Base-by-base conservation (phyloP, 2,329 filamentous ascomycete genomes). In the Ascochyta viciae-villosae region DNA sequence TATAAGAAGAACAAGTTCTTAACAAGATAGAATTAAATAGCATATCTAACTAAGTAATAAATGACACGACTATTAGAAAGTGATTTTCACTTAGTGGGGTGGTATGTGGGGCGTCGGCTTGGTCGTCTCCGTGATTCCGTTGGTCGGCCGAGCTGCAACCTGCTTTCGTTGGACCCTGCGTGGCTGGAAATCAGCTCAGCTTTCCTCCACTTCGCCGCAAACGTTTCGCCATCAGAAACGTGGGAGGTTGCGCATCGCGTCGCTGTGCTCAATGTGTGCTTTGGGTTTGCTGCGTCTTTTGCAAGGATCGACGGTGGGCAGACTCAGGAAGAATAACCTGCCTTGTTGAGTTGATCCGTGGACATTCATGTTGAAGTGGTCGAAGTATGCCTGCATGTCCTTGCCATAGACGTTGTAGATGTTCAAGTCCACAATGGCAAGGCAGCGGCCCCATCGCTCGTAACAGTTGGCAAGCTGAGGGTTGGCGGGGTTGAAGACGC, bases 361-460 rank as follows among this genome's bases (percentile, higher is more conserved):
- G 29, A 19, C 19, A 19, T 19, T 19, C 41, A 90, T 79, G 16
- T 80, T 80, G 73, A 89, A 80, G 67, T 89, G 83, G 48, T 86
- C 78, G 68, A 90, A 90, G 75, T 91, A 91, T 47, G 77, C 74
- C 72, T 88, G 81, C 78, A 91, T 87, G 75, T 86, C 79, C 57
- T 82, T 74, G 43, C 88, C 88, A 62, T 91, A 90, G 15, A 90
- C 74, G 57, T 84, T 85, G 75, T 83, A 88, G 67, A 91, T 89
- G 77, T 90, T 90, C 72, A 85, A 76, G 73, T 91, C 88, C 74
- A 89, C 89, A 65, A 90, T 83, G 23, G 87, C 87, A 40, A 91
- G 76, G 62, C 85, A 87, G 48, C 88, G 82, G 29, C 83, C 81
- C 87, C 87, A 90, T 58, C 78, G 78, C 66, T 83, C 77, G 75